Evolutionary conservation across 2,329 filamentous ascomycete genomes (phyloP).

Genomic region (Tolypocladium inflatum): DNA sequence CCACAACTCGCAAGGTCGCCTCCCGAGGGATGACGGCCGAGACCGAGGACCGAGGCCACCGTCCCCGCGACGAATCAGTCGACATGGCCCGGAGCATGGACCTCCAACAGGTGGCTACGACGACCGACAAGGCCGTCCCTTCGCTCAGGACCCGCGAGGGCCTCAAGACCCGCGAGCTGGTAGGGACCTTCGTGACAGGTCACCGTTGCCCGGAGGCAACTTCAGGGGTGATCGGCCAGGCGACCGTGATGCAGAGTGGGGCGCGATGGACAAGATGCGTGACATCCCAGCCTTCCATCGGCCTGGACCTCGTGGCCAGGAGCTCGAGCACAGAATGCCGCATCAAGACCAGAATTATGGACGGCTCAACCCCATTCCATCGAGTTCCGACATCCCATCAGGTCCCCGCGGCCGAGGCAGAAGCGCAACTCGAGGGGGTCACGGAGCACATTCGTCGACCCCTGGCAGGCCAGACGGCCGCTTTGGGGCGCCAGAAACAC

Average conservation of each 20-base stretch:
- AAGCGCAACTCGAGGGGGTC: slow-evolving; percentile 27
- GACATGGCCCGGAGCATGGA: slow-evolving; percentile 18
- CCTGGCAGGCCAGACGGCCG: slow-evolving; percentile 33
- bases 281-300: slow-evolving; percentile 29
- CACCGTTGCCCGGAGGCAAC: slow-evolving; percentile 15
- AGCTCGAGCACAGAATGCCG: slow-evolving; percentile 38
- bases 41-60: slow-evolving; percentile 30
- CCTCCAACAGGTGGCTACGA: slow-evolving; percentile 31
- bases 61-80: slow-evolving; percentile 37
- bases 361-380: slow-evolving; percentile 44
- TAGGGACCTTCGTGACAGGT: slow-evolving; percentile 22
- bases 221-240: slow-evolving; percentile 23
- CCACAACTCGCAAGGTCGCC: slow-evolving; percentile 19
- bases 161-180: slow-evolving; percentile 19
- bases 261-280: slow-evolving; percentile 26
- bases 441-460: slow-evolving; percentile 23
- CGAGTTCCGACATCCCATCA: slow-evolving; percentile 39
- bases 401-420: slow-evolving; percentile 44
- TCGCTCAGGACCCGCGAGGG: slow-evolving; percentile 22
- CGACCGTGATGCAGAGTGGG: slow-evolving; percentile 29
- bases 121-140: slow-evolving; percentile 35
- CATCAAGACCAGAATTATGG: slow-evolving; percentile 55
- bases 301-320: slow-evolving; percentile 25
- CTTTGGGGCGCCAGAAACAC: slow-evolving; percentile 28
- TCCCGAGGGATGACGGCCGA: slow-evolving; percentile 33